Conservation (phyloP, 352 stramenopile genomes). For the Halophytophthora polymorphica region DNA sequence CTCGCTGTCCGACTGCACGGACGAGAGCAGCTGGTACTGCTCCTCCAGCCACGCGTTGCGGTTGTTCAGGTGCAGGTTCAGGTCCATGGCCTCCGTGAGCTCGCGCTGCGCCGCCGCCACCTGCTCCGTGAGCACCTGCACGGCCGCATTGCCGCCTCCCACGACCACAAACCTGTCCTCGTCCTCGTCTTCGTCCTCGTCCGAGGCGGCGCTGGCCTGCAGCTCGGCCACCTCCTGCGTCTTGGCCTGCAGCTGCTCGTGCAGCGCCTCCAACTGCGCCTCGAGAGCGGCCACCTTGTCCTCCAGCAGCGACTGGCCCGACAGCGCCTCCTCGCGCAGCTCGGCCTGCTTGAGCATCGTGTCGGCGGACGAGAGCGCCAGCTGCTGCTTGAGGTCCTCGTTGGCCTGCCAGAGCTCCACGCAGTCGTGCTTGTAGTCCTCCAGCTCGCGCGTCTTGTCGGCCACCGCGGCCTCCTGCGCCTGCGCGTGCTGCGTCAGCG, state of each 20-base stretch:
- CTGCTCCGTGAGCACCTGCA: slow-evolving; percentile 71
- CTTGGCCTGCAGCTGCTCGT: slow-evolving; percentile 62
- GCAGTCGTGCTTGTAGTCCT: slow-evolving; percentile 81
- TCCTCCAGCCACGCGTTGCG: slow-evolving; percentile 79
- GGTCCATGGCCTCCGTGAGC: slow-evolving; percentile 78
- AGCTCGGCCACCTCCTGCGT: slow-evolving; percentile 43
- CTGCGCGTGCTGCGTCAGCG: slow-evolving; percentile 19
- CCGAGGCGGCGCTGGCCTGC: slow-evolving; percentile 23
- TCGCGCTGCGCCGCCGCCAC: slow-evolving; percentile 65
- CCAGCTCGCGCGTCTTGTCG: slow-evolving; percentile 51
- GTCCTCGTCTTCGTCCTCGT: slow-evolving; percentile 19
- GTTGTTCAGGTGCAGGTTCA: slow-evolving; percentile 79
- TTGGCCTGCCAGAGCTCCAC: slow-evolving; percentile 76
- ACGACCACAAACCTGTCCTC: slow-evolving; percentile 45
- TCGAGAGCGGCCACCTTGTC: slow-evolving; percentile 60
- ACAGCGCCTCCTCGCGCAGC: slow-evolving; percentile 52
- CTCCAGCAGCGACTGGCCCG: slow-evolving; percentile 41
- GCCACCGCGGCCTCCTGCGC: slow-evolving; percentile 23
- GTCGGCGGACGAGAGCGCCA: slow-evolving; percentile 50
- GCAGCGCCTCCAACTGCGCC: slow-evolving; percentile 52
- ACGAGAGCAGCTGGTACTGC: slow-evolving; percentile 49
- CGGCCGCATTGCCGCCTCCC: slow-evolving; percentile 39
- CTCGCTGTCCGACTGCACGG: slow-evolving; percentile 28
- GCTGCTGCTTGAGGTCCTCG: slow-evolving; percentile 76
- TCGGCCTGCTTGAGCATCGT: slow-evolving; percentile 61